Base-by-base conservation (phyloP, 139 green algal species). In the Tetradesmus obliquus region DNA sequence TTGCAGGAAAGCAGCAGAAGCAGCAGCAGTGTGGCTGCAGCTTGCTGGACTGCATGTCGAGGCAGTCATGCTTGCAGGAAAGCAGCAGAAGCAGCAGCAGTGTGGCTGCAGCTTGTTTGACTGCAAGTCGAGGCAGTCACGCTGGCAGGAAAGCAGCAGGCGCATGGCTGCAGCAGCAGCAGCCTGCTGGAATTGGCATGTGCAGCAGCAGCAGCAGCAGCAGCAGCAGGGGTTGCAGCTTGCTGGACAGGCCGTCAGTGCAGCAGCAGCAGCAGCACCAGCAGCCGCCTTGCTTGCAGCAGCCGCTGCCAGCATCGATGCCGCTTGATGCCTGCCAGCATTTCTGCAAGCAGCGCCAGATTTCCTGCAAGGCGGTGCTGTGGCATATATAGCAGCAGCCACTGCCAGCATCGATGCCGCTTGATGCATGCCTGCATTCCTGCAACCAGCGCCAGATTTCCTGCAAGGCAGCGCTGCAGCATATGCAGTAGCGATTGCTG, bases 251-350 rank as follows among this genome's bases (percentile, higher is more conserved):
- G 51, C 2, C 24, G 82, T 45, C 69, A 71, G 3, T 22, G 82
- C 82, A 87, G 82, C 45, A 87, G 82, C 82, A 87, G 82, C 82
- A 87, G 51, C 7, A 19, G 10, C 62, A 72, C 10, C 66, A 76
- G 17, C 66, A 24, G 1, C 15, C 5, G 32, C 32, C 15, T 15
- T 15, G 79, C 12, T 17, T 12, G n/a, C 20, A 12, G n/a, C 32
- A 45, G 32, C 32, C 32, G 32, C 32, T 45, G 32, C 32, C 32
- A 45, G 32, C 32, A 45, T 45, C 32, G 32, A 45, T 45, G 32
- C 32, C 32, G 32, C 32, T 45, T 45, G 32, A 45, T 45, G 32
- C 32, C 0, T 45, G 32, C 32, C 32, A 1, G 32, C 32, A 45
- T 45, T 45, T 0, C 32, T 45, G 32, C 32, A 45, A 45, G 0